Percentiles rank a stretch among this genome's conserved stretches.
Evolutionary conservation across 2,329 filamentous ascomycete species (phyloP).

Genomic region (Botrytis tulipae): DNA sequence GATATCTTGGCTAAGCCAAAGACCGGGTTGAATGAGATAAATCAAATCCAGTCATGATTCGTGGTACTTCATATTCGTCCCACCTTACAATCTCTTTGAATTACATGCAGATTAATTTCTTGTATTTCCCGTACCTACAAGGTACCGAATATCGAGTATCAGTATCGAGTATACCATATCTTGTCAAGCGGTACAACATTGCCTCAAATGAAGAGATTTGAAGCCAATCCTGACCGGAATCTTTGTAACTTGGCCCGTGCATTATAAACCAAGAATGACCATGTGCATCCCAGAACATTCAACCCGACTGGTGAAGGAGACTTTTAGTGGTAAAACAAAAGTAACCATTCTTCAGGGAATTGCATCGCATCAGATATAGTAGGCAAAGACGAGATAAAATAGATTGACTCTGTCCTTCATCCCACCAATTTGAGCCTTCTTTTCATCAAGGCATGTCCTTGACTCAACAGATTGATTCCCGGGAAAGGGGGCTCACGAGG

Average conservation of each 20-base stretch:
- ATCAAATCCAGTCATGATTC: neutral
- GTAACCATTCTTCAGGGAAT: neutral
- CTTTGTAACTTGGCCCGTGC: slow-evolving; percentile 13
- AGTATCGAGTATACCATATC: neutral
- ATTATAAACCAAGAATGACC: slow-evolving; percentile 10
- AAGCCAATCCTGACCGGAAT: slow-evolving; percentile 9
- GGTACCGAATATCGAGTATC: neutral
- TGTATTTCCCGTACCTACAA: slow-evolving; percentile 4
- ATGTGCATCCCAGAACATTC: slow-evolving; percentile 2
- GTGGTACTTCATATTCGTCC: neutral
- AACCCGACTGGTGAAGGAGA: slow-evolving; percentile 20
- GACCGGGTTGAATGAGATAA: slow-evolving; percentile 17
- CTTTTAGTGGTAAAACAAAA: slow-evolving; percentile 3
- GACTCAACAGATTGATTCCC: neutral
- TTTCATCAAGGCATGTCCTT: slow-evolving; percentile 8
- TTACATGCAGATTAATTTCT: neutral
- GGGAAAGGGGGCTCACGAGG: slow-evolving; percentile 15
- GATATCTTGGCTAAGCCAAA: slow-evolving; percentile 20
- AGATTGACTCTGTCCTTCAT: neutral
- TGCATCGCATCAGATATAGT: slow-evolving; percentile 20
- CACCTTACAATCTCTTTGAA: neutral
- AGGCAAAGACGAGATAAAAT: slow-evolving; percentile 18
- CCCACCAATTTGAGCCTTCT: slow-evolving; percentile 5
- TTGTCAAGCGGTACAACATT: neutral
- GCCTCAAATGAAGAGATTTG: slow-evolving; percentile 1